Conservation (phyloP, 495 filamentous ascomycete species). For the Tuber indicum region DNA sequence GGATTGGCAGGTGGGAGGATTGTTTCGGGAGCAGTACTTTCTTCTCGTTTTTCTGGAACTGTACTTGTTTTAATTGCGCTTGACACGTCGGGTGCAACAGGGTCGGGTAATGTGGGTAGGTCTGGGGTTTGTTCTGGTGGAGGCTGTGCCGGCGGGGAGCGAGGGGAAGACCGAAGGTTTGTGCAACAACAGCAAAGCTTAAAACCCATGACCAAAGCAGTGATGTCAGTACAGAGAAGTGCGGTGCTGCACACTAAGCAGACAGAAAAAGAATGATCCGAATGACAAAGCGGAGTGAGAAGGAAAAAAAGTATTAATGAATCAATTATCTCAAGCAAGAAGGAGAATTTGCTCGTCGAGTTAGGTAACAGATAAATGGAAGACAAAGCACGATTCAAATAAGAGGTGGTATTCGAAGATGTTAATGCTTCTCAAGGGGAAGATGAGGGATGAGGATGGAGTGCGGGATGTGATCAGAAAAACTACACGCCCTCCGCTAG, state of each 20-base stretch:
- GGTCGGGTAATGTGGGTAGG: neutral
- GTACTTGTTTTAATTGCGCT: neutral
- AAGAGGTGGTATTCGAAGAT: neutral
- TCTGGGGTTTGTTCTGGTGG: constrained; percentile 12
- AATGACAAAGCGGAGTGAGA: constrained; percentile 9
- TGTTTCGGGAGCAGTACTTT: neutral
- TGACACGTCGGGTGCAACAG: neutral
- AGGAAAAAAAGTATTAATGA: constrained; percentile 4
- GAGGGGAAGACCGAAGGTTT: constrained; percentile 6
- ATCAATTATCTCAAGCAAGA: neutral
- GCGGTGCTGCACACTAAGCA: neutral
- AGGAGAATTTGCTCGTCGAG: neutral
- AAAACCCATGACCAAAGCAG: constrained; percentile 20
- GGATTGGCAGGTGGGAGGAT: neutral
- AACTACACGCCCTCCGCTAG: neutral
- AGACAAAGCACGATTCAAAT: neutral
- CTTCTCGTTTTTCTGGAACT: neutral
- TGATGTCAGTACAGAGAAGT: constrained; percentile 15
- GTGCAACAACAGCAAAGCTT: constrained; percentile 26
- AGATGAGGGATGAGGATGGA: constrained; percentile 2
- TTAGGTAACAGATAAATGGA: neutral
- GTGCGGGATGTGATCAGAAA: neutral
- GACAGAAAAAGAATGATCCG: constrained; percentile 9
- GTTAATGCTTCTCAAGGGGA: neutral
- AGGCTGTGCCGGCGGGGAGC: constrained; percentile 3